Conservation (phyloP, 352 stramenopile genomes). For the Pythium sp. region DNA sequence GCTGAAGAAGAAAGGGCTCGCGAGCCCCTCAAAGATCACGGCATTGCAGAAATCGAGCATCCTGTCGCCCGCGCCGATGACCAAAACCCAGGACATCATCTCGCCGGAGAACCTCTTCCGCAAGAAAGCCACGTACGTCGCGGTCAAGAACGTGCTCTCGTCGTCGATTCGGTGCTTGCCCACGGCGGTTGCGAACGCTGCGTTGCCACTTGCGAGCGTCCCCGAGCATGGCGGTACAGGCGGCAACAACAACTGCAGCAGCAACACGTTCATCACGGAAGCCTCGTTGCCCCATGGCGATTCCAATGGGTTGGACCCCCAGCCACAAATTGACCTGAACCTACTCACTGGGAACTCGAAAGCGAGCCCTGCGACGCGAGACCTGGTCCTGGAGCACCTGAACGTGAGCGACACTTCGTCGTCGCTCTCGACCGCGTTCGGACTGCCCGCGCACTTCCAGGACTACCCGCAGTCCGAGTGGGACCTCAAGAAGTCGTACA, state of each 20-base stretch:
- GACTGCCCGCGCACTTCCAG: constrained; percentile 66
- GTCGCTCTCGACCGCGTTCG: constrained; percentile 46
- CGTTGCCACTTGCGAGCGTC: constrained; percentile 33
- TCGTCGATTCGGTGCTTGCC: constrained; percentile 56
- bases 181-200: constrained; percentile 26
- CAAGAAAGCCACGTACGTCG: constrained; percentile 63
- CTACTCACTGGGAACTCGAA: background rate
- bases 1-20: constrained; percentile 37
- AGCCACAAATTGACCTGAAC: constrained; percentile 4
- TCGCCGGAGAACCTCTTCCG: constrained; percentile 59
- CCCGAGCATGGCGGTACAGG: constrained; percentile 7
- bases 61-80: constrained; percentile 21
- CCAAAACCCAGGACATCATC: constrained; percentile 54
- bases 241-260: background rate
- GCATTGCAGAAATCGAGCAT: constrained; percentile 50
- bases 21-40: constrained; percentile 44
- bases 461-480: constrained; percentile 80
- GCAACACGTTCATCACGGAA: constrained; percentile 21
- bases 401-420: constrained; percentile 21
- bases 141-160: constrained; percentile 53
- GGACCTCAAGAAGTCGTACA: constrained; percentile 77
- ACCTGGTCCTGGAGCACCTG: constrained; percentile 21
- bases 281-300: background rate
- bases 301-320: background rate
- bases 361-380: constrained; percentile 17